Evolutionary conservation across 1,284 basidiomycete species (phyloP).

Genomic region (Cryptococcus sp.): DNA sequence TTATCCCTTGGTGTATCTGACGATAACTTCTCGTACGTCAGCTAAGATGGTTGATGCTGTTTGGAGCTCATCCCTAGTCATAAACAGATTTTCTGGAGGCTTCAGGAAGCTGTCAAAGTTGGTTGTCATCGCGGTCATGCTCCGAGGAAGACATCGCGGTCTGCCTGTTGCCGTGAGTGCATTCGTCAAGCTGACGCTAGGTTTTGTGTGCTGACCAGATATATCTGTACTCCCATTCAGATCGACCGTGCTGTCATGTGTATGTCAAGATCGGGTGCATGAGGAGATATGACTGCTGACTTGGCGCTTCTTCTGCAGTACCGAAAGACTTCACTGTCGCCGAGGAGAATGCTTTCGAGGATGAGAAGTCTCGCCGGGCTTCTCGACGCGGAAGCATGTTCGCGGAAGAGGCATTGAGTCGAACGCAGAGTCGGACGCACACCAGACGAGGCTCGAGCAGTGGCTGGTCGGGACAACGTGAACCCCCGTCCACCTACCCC

Average conservation of each 20-base stretch:
- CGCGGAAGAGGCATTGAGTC: constrained; percentile 7
- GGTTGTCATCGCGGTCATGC: constrained; percentile 81
- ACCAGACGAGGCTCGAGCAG: background rate
- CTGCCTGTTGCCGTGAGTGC: constrained; percentile 80
- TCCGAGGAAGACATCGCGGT: constrained; percentile 89
- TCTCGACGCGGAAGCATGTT: constrained; percentile 28
- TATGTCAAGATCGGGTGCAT: constrained; percentile 10
- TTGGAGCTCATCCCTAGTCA: background rate
- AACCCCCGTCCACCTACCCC: background rate
- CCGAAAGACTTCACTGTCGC: constrained; percentile 47
- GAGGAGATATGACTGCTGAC: background rate
- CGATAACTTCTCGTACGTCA: constrained; percentile 55
- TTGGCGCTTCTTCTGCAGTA: constrained; percentile 20
- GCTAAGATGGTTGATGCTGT: background rate
- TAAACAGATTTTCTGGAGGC: constrained; percentile 70
- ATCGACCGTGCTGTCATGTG: constrained; percentile 54
- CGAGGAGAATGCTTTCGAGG: constrained; percentile 46
- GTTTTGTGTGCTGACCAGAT: background rate
- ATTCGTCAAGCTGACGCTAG: constrained; percentile 26
- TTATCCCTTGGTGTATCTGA: constrained; percentile 73
- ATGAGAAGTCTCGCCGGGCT: constrained; percentile 38
- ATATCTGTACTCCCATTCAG: constrained; percentile 9
- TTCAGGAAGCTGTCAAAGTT: constrained; percentile 82
- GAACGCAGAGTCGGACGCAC: constrained; percentile 4
- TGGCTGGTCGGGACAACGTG: background rate